phyloP scores from a whole-genome alignment of 2,329 filamentous ascomycete species.

The Penicillium fuscoglaucum region DNA sequence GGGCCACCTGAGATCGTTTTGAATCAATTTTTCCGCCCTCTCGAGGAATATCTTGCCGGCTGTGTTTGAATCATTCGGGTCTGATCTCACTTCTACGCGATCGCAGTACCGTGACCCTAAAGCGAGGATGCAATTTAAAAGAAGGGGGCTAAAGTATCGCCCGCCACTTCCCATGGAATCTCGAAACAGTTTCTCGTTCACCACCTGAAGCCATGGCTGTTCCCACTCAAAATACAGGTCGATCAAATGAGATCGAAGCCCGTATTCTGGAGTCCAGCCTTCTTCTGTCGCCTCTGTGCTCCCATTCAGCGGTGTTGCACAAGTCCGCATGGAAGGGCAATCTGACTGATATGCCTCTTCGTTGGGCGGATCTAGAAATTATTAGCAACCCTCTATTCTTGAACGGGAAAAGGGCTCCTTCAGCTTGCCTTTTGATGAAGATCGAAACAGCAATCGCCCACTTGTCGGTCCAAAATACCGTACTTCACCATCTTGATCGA shows the following conservation, averaged over 20 bases:
- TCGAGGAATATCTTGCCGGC: conserved; percentile 37
- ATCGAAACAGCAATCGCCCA: conserved; percentile 36
- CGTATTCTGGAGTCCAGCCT: conserved; percentile 18
- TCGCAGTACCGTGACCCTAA: conserved; percentile 39
- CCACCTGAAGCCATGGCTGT: conserved; percentile 39
- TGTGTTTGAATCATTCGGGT: conserved; percentile 36
- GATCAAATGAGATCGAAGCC: conserved; percentile 33
- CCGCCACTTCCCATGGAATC: conserved; percentile 29
- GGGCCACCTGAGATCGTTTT: conserved; percentile 29
- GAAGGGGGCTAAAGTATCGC: conserved; percentile 33
- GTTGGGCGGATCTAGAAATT: conserved; percentile 8
- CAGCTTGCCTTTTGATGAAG: conserved; percentile 13
- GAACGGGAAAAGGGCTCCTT: background rate
- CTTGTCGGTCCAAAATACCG: conserved; percentile 42
- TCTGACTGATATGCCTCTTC: conserved; percentile 12
- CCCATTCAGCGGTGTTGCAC: background rate
- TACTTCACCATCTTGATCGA: conserved; percentile 38
- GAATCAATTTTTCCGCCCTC: conserved; percentile 26
- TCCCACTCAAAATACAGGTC: conserved; percentile 43
- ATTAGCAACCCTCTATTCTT: conserved; percentile 1
- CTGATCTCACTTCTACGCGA: conserved; percentile 30
- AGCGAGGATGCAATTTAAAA: conserved; percentile 40
- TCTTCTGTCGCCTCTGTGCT: conserved; percentile 1
- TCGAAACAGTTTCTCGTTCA: conserved; percentile 40
- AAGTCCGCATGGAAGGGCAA: background rate